Evolutionary conservation across 2,329 filamentous ascomycete genomes (phyloP), one percentile per base, ranked within the genome.

Genomic region (Fusarium sp.): DNA sequence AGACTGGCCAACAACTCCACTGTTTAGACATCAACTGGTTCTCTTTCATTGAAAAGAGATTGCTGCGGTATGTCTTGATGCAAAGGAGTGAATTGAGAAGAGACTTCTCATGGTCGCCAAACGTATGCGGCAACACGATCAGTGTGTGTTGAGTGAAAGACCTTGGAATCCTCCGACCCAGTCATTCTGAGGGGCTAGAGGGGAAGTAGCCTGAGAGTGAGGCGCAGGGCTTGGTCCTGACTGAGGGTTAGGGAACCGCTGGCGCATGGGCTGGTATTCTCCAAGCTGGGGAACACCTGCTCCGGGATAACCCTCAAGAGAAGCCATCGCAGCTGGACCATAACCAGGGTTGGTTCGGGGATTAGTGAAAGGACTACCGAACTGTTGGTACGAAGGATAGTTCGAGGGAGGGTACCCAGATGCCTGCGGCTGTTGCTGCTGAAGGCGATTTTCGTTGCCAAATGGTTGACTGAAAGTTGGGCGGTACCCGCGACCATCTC

Each of bases 151-250:
- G 67, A 94, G 85, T 4, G 91, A 94, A 19, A 94, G 81, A 12
- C 91, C 88, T 77, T 93, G 91, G 77, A 93, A 93, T 8, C 85
- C 80, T 55, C 82, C 81, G 26, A 85, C 80, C 90, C 90, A 92
- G 51, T 91, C 89, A 49, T 84, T 82, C 74, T 84, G 84, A 30
- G 79, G 77, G 52, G 78, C 76, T 60, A 86, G 79, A 70, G 80
- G 75, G 64, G 79, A 80, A 66, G 81, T 66, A n/a, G 77, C 77
- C 58, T 84, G 82, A 11, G 77, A 71, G 53, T 80, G 79, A 25
- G 78, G 75, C 11, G 71, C 60, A 12, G 76, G 78, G 57, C 77
- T 81, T 7, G 82, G 75, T 25, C 80, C 73, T 7, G 72, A 74
- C 62, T 80, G 78, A 4, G 81, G 79, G 25, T 81, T 81, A 4